Evolutionary conservation across 2,329 filamentous ascomycete genomes (phyloP).

Genomic region (Alternaria postmessia): DNA sequence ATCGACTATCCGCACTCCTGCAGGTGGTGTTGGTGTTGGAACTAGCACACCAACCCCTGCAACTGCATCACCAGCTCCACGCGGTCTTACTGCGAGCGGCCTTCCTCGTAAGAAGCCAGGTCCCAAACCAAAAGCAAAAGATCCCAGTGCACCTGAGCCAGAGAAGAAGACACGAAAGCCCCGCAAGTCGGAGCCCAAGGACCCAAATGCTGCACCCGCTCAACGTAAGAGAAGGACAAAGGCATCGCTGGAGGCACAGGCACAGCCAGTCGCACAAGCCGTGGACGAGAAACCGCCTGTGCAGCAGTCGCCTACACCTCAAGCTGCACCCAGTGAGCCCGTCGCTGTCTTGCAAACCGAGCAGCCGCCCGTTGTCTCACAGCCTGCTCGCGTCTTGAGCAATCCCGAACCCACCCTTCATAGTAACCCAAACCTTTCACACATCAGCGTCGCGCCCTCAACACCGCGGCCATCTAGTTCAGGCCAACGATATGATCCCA

Average conservation of each 20-base stretch:
- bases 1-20: constrained; percentile 42
- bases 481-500: constrained; percentile 88
- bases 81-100: constrained; percentile 47
- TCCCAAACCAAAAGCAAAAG: constrained; percentile 53
- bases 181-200: constrained; percentile 59
- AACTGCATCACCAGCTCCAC: constrained; percentile 39
- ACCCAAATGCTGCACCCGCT: constrained; percentile 54
- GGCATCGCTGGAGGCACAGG: constrained; percentile 48
- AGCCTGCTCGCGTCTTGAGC: constrained; percentile 46
- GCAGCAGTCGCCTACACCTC: constrained; percentile 37
- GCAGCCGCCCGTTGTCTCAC: constrained; percentile 35
- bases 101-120: constrained; percentile 53
- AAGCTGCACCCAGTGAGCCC: constrained; percentile 41
- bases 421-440: constrained; percentile 48
- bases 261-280: constrained; percentile 33
- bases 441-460: constrained; percentile 56
- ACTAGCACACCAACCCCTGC: constrained; percentile 43
- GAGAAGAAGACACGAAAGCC: constrained; percentile 57
- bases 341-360: constrained; percentile 37
- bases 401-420: constrained; percentile 51
- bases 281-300: constrained; percentile 38
- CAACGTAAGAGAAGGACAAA: constrained; percentile 60
- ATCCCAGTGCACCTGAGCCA: constrained; percentile 44
- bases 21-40: constrained; percentile 43
- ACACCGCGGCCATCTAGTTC: constrained; percentile 67